phyloP scores from a whole-genome alignment of 345 rosid genomes.

The Eucalyptus regnans region DNA sequence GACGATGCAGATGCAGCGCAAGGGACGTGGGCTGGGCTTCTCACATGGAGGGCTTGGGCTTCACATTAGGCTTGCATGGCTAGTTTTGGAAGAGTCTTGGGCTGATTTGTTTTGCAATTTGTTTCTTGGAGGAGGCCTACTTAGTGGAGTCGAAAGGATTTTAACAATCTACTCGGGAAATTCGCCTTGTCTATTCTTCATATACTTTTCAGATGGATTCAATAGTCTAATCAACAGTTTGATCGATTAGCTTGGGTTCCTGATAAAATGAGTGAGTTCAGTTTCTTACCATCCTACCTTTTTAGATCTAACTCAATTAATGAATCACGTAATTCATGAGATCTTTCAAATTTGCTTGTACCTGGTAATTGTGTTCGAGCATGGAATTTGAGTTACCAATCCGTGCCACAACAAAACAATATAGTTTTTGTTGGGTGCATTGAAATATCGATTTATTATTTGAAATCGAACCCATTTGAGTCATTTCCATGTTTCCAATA shows the following conservation, averaged over 20 bases:
- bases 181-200: neutral
- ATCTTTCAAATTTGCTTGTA: neutral
- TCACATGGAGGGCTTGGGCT: too few relatives aligned
- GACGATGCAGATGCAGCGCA: neutral
- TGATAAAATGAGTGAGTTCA: neutral
- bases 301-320: rapidly evolving
- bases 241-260: neutral
- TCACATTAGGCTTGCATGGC: neutral
- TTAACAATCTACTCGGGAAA: neutral
- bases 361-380: rapidly evolving
- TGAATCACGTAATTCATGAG: rapidly evolving
- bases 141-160: neutral
- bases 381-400: neutral
- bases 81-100: neutral
- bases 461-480: rapidly evolving
- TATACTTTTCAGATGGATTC: neutral
- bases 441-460: neutral
- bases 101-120: neutral
- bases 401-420: rapidly evolving
- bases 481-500: neutral
- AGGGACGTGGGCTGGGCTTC: neutral
- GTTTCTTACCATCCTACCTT: rapidly evolving
- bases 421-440: rapidly evolving
- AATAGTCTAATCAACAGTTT: neutral
- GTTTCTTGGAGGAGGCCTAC: neutral